Evolutionary conservation across 2,329 filamentous ascomycete genomes (phyloP), one percentile per base, ranked within the genome.

Genomic region (Cadophora luteo-olivacea): DNA sequence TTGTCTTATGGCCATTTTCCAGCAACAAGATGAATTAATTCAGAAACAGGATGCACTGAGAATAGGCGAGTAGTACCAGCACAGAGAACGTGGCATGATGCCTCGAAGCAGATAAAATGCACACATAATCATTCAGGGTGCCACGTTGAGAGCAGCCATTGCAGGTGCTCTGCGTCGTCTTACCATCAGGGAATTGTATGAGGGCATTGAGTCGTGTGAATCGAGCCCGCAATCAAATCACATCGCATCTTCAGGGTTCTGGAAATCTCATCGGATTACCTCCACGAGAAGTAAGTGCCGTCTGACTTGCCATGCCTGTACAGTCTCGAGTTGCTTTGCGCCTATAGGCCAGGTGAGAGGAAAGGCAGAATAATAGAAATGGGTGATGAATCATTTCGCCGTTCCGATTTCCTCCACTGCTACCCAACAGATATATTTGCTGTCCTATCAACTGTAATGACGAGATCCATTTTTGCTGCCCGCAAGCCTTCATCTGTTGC

Each of bases 31-130:
- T 33, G 22, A 14, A 64, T 60, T 14, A 24, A 38, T 22, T 62
- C 54, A 62, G 70, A 45, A 68, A 48, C 54, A 58, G 25, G 16
- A 64, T 49, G 66, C 71, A 67, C 63, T 70, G 69, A 60, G 33
- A 38, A 62, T 69, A 65, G 62, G 57, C 68, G 60, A 22, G 61
- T 55, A 60, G 57, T 45, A 14, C 41, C 41, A 45, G 41, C 41
- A 19, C 11, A 5, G 16, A 19, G 12, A 19, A 14, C 41, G 41
- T 45, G 41, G 41, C 36, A 4, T 45, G 41, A 45, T 16, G 32
- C 52, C 66, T 45, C 65, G 55, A 36, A 67, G 33, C 57, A 48
- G n/a, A 49, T 33, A 60, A 60, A 33, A 29, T 51, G 38, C 48
- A 63, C 55, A 63, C 45, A 41, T 16, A 51, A 54, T 55, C 61